Evolutionary conservation across 768 basidiomycete genomes (phyloP), one percentile per base, ranked within the genome.

Genomic region (Amanita exitialis): DNA sequence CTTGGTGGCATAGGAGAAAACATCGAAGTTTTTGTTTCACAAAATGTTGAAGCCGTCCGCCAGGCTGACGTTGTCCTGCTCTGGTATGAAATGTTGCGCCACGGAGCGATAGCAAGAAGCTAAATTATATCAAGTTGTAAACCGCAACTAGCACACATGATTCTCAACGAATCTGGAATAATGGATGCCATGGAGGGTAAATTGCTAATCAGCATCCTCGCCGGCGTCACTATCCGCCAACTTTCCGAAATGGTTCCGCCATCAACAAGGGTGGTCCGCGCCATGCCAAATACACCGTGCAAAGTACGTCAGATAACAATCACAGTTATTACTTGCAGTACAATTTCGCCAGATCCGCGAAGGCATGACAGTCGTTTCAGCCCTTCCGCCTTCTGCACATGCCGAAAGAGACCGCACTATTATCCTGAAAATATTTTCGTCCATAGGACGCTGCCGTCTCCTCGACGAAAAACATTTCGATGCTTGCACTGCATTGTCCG

Each of bases 381-480:
- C 78, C 12, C 73, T 95, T 35, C 78, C 80, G 4, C 58, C 69
- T 2, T 74, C 75, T 30, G 58, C 68, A 16, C 64, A 76, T 37
- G 64, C 72, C n/a, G 81, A 81, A 35, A 70, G 76, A 9, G 80
- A 90, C 64, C 78, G 77, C 44, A 66, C 66, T 9, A 84, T 94
- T 58, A 84, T 96, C 59, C 73, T 90, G 52, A 88, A 90, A 60
- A 93, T 99, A 57, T 98, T 99, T 75, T 92, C 90, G 16, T 94
- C 96, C 32, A 95, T 97, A 60, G 96, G 96, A 36, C 82, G 89
- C 23, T 95, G 91, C 65, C 84, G 92, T 15, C 93, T 96, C 75
- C 78, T 99, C 30, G 95, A 97, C 47, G 96, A 99, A 67, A 97
- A 94, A 65, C 89, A 98, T 65, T 99, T 99, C 59, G 95, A 99